phyloP scores from a whole-genome alignment of 768 basidiomycete species.

The Russula sp. region DNA sequence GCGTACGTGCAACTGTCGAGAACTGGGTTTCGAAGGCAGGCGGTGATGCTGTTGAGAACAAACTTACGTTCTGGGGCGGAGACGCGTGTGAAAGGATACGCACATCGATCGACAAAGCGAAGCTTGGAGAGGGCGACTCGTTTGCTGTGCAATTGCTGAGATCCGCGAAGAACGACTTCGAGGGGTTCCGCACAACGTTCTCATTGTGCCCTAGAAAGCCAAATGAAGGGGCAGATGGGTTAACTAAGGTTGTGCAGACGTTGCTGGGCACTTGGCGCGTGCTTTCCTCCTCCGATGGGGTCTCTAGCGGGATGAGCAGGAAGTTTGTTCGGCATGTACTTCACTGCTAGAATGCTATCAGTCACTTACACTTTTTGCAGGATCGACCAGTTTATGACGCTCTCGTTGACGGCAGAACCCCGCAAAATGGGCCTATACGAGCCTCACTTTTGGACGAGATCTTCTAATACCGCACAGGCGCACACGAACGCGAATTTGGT shows the following conservation, averaged over 20 bases:
- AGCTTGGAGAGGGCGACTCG: conserved; percentile 38
- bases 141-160: conserved; percentile 42
- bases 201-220: conserved; percentile 26
- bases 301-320: conserved; percentile 43
- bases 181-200: conserved; percentile 29
- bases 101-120: conserved; percentile 37
- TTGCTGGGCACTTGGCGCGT: conserved; percentile 59
- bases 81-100: conserved; percentile 33
- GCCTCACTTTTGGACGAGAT: conserved; percentile 68
- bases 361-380: conserved; percentile 38
- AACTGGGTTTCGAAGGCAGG: conserved; percentile 54
- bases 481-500: conserved; percentile 44
- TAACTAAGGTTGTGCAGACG: conserved; percentile 42
- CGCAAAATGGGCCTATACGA: conserved; percentile 72
- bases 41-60: conserved; percentile 44
- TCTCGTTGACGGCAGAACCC: conserved; percentile 73
- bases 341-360: conserved; percentile 6
- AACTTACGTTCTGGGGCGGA: conserved; percentile 63
- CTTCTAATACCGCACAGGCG: conserved; percentile 28
- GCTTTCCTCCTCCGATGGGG: conserved; percentile 41
- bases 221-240: conserved; percentile 24
- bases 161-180: conserved; percentile 38
- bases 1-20: conserved; percentile 56
- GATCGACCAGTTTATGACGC: conserved; percentile 72
- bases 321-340: conserved; percentile 63